Base-by-base conservation (phyloP, 371 early-diverging fungal species). In the Actinomortierella wolfii region DNA sequence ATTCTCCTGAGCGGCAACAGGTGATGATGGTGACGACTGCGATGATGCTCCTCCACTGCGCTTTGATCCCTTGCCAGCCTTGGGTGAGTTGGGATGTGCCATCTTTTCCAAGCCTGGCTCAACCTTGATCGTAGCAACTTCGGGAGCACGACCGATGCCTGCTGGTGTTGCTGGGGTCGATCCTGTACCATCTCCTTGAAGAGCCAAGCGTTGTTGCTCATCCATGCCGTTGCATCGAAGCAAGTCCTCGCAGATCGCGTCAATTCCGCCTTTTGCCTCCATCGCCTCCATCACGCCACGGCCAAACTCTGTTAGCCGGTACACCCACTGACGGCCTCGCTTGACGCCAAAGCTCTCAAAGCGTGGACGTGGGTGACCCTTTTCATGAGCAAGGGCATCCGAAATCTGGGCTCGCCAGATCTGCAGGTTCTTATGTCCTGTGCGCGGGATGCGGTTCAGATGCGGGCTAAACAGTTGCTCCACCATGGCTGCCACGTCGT, bases 371-470 rank as follows among this genome's bases (percentile, higher is more conserved):
- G 71, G 71, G 18, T 70, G 71, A 3, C 71, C 66, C 53, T 70
- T 70, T 28, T 70, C 71, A 18, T 70, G 71, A 3, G 71, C 71
- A 49, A 70, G 54, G 1, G 71, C 71, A 43, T 70, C 71, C 49
- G 71, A 70, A 24, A 70, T 70, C 49, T 70, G 71, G 1, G 71
- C 71, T n/a, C 71, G 56, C 71, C 71, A 70, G 48, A 70, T 70
- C 56, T 70, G 71, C 17, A 70, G 53, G 18, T 70, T 70, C 56
- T 70, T 70, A 56, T 70, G 71, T 5, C 71, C 71, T 13, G 71
- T 70, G 43, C 71, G 56, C 9, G 71, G 71, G 14, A 70, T 70
- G 14, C 71, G 71, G 58, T 70, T 70, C 59, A 70, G 48, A n/a
- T 70, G 52, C 23, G 65, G 54, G 21, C 71, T 70, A 46, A 70